A percentile compares a stretch with the other conserved stretches of the same genome.
phyloP scores from a whole-genome alignment of 306 rosid genomes.

The cucumber (Cucumis sativus) region Cucumber_9930_V3 NC_026655.2:23133001-23133500 shows the following conservation, averaged over 20 bases:
- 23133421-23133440: background rate
- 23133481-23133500: constrained; percentile 59
- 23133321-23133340: constrained; percentile 65
- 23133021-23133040: background rate
- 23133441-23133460: background rate
- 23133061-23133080: background rate
- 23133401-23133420: background rate
- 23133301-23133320: constrained; percentile 87
- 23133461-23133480: constrained; percentile 39
- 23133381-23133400: background rate
- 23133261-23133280: constrained; percentile 60
- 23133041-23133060: background rate
- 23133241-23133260: constrained; percentile 70
- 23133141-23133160: constrained; percentile 3
- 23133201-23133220: constrained; percentile 64
- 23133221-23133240: constrained; percentile 39
- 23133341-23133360: constrained; percentile 34
- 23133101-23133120: background rate
- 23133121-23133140: background rate
- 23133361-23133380: background rate
- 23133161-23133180: constrained; percentile 38
- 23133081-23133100: background rate
- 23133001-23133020: background rate
- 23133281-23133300: constrained; percentile 75
- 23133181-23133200: constrained; percentile 75